phyloP scores from a whole-genome alignment of 2,329 filamentous ascomycete genomes.

The Aspergillus piperis region DNA sequence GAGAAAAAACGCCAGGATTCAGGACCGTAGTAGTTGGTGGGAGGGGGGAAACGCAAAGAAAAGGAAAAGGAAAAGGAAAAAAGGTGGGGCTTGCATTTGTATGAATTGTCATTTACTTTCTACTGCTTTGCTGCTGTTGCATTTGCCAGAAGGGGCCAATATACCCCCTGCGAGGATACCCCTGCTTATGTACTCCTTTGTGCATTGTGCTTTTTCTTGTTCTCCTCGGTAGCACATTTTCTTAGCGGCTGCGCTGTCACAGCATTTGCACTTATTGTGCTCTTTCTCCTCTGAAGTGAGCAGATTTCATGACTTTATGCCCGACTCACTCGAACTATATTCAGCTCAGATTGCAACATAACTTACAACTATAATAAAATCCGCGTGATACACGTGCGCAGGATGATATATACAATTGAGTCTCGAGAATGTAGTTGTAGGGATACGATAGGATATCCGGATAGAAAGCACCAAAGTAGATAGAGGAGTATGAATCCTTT shows the following conservation, averaged over 20 bases:
- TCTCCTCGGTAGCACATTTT: background rate
- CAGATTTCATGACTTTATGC: background rate
- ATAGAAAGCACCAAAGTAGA: too few species aligned
- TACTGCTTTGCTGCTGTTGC: background rate
- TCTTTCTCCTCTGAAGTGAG: background rate
- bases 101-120: conserved; percentile 1
- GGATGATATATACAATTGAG: background rate
- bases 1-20: conserved; percentile 67
- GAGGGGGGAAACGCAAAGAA: background rate
- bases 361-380: background rate
- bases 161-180: conserved; percentile 9
- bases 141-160: conserved; percentile 3
- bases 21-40: conserved; percentile 9
- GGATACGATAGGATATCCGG: background rate
- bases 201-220: background rate
- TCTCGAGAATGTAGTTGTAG: background rate
- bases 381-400: background rate
- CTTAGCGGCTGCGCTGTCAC: background rate
- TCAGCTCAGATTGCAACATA: background rate
- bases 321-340: background rate
- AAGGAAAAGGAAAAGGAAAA: background rate
- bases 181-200: conserved; percentile 1
- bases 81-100: background rate
- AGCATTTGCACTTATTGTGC: background rate
- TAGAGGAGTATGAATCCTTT: too few species aligned